Evolutionary conservation across 805 yeast species (phyloP).

Genomic region (Saturnispora diversa): DNA sequence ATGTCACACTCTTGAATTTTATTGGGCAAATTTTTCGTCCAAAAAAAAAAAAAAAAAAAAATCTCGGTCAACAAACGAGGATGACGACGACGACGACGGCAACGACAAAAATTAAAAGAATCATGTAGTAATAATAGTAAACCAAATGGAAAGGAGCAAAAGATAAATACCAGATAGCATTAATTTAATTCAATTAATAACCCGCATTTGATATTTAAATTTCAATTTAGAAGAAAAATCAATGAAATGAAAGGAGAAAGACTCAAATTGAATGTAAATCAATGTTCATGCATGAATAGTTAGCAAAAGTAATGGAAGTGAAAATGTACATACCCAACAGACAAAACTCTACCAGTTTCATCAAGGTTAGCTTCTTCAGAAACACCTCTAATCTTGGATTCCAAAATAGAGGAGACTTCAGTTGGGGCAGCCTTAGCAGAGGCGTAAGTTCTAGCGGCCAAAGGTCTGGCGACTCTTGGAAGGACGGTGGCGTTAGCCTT

Average conservation of each 20-base stretch:
- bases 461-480: conserved; percentile 62
- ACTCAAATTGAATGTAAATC: no score
- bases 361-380: conserved; percentile 94
- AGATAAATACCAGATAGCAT: no score
- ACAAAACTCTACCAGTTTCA: conserved; percentile 98
- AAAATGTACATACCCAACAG: conserved; percentile 71
- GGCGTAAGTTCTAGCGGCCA: conserved; percentile 73
- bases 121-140: no score
- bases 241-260: no score
- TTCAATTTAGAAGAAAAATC: no score
- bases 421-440: conserved; percentile 98
- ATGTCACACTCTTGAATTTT: neutral
- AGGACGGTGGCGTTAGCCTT: conserved; percentile 42
- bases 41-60: conserved; percentile 7
- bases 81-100: no score
- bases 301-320: conserved; percentile 2
- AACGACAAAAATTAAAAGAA: no score
- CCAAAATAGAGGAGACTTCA: conserved; percentile 97
- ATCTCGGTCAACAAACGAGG: no score
- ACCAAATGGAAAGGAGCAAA: no score
- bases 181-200: no score
- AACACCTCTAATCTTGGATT: conserved; percentile 99
- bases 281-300: no score
- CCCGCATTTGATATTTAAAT: no score
- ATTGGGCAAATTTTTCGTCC: conserved; percentile 4